A percentile compares a stretch with the other conserved stretches of the same genome.
Conservation (phyloP, 2,329 filamentous ascomycete species). For the Aureobasidium namibiae region DNA sequence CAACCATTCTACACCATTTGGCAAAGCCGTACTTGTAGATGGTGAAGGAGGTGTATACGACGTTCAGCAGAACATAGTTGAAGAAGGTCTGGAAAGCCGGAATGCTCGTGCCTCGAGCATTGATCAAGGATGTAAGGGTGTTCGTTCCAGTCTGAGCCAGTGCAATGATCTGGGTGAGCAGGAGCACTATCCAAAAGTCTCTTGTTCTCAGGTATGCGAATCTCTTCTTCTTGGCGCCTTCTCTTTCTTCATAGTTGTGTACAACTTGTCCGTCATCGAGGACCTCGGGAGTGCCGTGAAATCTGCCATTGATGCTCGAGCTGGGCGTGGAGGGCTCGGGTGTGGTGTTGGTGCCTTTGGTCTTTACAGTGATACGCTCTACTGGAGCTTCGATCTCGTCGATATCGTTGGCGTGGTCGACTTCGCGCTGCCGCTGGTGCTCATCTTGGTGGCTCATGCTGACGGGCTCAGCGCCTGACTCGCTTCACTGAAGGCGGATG, state of each 20-base stretch:
- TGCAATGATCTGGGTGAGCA: slow-evolving; percentile 70
- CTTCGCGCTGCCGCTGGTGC: not conserved
- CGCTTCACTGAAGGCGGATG: not conserved
- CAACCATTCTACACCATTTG: slow-evolving; percentile 56
- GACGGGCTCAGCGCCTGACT: not conserved
- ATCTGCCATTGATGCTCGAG: slow-evolving; percentile 15
- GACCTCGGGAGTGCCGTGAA: slow-evolving; percentile 31
- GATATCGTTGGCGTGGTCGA: slow-evolving; percentile 13
- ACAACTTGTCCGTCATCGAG: slow-evolving; percentile 24
- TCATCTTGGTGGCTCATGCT: not conserved
- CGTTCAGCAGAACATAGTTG: slow-evolving; percentile 78
- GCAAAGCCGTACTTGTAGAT: slow-evolving; percentile 71
- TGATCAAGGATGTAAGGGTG: slow-evolving; percentile 76
- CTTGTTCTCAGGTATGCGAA: slow-evolving; percentile 69
- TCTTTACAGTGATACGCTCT: slow-evolving; percentile 24
- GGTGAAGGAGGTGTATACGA: slow-evolving; percentile 74
- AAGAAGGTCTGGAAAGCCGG: slow-evolving; percentile 94
- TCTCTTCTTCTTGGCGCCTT: slow-evolving; percentile 37
- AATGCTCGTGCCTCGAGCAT: slow-evolving; percentile 61
- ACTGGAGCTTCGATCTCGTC: slow-evolving; percentile 16
- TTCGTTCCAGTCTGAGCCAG: slow-evolving; percentile 89
- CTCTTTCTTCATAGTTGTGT: slow-evolving; percentile 33
- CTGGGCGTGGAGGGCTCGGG: slow-evolving; percentile 17
- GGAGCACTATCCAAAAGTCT: slow-evolving; percentile 80
- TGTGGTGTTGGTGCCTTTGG: slow-evolving; percentile 22